Conservation (phyloP, 441 rosid species). For the Breynia disticha region DNA sequence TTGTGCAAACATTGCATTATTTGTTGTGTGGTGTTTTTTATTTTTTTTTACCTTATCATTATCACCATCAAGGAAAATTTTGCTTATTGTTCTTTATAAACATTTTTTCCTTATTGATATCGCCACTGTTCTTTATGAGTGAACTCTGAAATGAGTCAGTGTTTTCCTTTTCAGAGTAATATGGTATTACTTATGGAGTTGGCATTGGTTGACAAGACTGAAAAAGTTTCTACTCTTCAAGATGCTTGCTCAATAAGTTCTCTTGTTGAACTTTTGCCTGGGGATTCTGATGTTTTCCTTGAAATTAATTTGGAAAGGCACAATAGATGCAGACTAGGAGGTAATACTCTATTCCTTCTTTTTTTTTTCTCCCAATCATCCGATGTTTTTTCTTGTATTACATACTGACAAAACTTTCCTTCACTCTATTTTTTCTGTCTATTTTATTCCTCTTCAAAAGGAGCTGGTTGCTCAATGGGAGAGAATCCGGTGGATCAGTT, state of each 20-base stretch:
- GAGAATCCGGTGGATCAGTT: conserved; percentile 75
- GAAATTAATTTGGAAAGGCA: conserved; percentile 40
- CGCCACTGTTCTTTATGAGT: not conserved
- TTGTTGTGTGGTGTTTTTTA: not conserved
- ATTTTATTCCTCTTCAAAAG: conserved; percentile 23
- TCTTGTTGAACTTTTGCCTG: conserved; percentile 49
- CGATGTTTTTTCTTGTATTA: conserved; percentile 10
- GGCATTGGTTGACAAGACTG: conserved; percentile 56
- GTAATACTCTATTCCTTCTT: conserved; percentile 28
- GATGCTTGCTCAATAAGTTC: conserved; percentile 43
- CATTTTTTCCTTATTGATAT: not conserved
- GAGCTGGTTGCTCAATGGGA: conserved; percentile 59
- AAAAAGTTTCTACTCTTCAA: conserved; percentile 38
- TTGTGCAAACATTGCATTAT: not conserved
- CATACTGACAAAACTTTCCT: not conserved
- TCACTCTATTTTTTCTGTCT: not conserved
- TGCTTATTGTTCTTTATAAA: not conserved
- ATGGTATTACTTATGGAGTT: conserved; percentile 65
- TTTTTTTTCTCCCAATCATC: not conserved
- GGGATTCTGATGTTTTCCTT: conserved; percentile 33
- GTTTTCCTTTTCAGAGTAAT: conserved; percentile 40
- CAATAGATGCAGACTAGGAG: conserved; percentile 62
- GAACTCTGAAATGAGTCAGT: not conserved
- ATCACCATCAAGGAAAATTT: not conserved
- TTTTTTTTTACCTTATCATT: not conserved